Percentiles rank a stretch among this genome's conserved stretches.
Evolutionary conservation across 225 moss, liverwort and hornwort species (phyloP).

Genomic region (Polytrichum formosum): DNA sequence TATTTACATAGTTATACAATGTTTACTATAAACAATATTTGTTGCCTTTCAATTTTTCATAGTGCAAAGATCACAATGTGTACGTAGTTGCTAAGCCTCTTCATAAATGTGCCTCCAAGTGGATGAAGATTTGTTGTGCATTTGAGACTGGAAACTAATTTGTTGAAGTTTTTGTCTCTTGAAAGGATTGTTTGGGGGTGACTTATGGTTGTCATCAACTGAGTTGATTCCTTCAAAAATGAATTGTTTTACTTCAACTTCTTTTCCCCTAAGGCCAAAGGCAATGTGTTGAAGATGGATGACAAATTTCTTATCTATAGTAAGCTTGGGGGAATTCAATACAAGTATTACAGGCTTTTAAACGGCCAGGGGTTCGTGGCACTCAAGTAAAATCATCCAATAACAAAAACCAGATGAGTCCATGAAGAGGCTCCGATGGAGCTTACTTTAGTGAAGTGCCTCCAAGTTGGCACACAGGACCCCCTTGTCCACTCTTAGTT

Average conservation of each 20-base stretch:
- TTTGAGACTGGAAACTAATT: background rate
- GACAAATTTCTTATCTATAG: conserved; percentile 1
- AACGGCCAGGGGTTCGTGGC: too few relatives aligned
- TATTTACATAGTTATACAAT: too few relatives aligned
- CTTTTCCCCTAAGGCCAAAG: background rate
- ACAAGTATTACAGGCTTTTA: too few relatives aligned
- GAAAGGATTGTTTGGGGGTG: conserved; percentile 10
- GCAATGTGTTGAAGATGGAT: conserved; percentile 7
- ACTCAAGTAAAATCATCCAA: too few relatives aligned
- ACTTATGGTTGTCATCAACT: background rate
- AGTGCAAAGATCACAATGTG: background rate
- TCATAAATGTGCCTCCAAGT: background rate
- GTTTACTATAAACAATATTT: too few relatives aligned
- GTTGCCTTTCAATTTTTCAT: too few relatives aligned
- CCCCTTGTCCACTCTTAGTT: too few relatives aligned
- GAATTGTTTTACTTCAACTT: background rate
- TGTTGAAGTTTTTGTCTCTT: conserved; percentile 4
- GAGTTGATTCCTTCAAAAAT: background rate
- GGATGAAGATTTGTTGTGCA: background rate
- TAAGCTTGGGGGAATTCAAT: background rate
- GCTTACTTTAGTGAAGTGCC: too few relatives aligned
- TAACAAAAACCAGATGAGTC: too few relatives aligned
- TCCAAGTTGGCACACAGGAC: too few relatives aligned
- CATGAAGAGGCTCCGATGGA: too few relatives aligned
- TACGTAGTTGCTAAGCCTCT: background rate